phyloP scores from a whole-genome alignment of 352 stramenopile species.

The Phytophthora vignae region DNA sequence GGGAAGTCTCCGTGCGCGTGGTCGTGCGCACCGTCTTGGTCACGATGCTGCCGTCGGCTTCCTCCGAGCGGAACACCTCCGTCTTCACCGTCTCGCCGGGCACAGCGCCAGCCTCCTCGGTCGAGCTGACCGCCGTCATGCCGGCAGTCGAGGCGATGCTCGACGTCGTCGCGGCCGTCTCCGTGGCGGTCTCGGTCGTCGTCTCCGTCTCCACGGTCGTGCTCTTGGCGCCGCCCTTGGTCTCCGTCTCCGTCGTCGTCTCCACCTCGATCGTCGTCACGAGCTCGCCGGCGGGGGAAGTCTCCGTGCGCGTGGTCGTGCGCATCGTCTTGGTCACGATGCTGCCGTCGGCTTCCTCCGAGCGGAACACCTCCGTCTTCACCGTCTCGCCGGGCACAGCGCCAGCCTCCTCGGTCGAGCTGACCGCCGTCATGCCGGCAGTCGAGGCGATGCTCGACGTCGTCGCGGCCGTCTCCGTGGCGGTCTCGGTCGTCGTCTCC shows the following conservation, averaged over 20 bases:
- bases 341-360: constrained; percentile 8
- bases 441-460: constrained; percentile 6
- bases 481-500: constrained; percentile 12
- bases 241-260: too few species aligned
- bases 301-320: constrained; percentile 11
- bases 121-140: constrained; percentile 10
- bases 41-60: constrained; percentile 9
- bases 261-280: too few species aligned
- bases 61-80: constrained; percentile 15
- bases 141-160: constrained; percentile 2
- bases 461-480: constrained; percentile 3
- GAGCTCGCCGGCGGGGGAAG: not conserved
- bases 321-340: constrained; percentile 11
- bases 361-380: constrained; percentile 15
- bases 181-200: constrained; percentile 9
- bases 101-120: constrained; percentile 8
- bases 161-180: constrained; percentile 12
- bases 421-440: constrained; percentile 6
- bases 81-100: constrained; percentile 13
- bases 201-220: constrained; percentile 10
- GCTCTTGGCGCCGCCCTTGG: constrained; percentile 2
- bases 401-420: constrained; percentile 8
- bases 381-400: constrained; percentile 7
- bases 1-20: constrained; percentile 8
- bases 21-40: constrained; percentile 15